Evolutionary conservation across 768 basidiomycete genomes (phyloP), one percentile per base, ranked within the genome.

Genomic region (Trametes elegans): DNA sequence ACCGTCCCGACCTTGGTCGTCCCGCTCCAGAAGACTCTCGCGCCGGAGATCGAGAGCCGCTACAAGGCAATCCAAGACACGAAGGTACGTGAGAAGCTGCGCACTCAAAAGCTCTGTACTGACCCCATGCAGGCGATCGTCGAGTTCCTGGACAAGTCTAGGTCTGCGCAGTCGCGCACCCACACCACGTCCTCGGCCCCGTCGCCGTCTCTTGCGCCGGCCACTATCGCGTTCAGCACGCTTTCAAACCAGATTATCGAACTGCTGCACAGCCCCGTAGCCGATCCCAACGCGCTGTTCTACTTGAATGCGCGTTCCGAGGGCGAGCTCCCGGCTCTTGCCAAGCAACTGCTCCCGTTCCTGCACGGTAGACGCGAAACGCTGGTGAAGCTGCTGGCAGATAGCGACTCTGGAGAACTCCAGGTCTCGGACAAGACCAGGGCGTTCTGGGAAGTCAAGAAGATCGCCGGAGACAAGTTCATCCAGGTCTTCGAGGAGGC

Each of bases 1-100:
- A 89, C 86, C 21, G 79, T 93, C 4, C 93, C 93, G 10, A 88
- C 88, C 3, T 72, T 94, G 46, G 84, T 93, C 24, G 93, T 93
- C n/a, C 93, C 93, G 0, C 74, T 92, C 10, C 72, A 84, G 59
- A 84, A 88, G 59, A 88, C 90, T 4, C 76, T 93, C 8, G 70
- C 78, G 0, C 74, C 79, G 3, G 89, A 86, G 16, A 77, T 84
- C 23, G 88, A 90, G 62, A 88, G 83, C 61, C 81, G 88, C 38
- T 95, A 90, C 75, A 87, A 90, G 63, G 85, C 90, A 3, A 71
- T 95, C 51, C 80, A 83, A 21, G 88, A 91, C 60, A 80, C 83
- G 13, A 85, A 86, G 74, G 92, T 87, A 53, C 18, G 34, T 18
- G 5, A 3, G 10, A 5, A 21, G 4, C 5, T 1, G 13, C 13